Evolutionary conservation across 2,329 filamentous ascomycete species (phyloP), one percentile per base, ranked within the genome.

Genomic region (Immersiporthe knoxdaviesiana): DNA sequence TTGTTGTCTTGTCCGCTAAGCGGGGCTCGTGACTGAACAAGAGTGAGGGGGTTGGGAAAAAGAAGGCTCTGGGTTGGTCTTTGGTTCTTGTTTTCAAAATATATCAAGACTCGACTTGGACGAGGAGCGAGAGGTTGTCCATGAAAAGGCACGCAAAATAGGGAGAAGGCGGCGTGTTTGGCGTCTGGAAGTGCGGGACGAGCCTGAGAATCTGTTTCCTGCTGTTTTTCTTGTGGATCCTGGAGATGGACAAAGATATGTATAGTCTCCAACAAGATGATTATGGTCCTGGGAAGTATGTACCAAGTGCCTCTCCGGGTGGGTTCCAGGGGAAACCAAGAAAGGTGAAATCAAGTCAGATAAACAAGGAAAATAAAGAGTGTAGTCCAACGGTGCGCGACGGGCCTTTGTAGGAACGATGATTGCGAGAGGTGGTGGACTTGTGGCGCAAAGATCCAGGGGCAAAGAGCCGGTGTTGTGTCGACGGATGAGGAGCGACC

Each of bases 401-500:
- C 35, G 47, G 63, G 44, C 44, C 54, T 62, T 54, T 56, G 63
- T 56, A 63, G 37, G n/a, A 44, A 50, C 58, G 54, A 41, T 30
- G 58, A 27, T 50, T 11, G 27, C 47, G 11, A 14, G 56, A 50
- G n/a, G n/a, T n/a, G 35, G 6, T 27, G 54, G 21, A 16, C 44
- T 47, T 47, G 44, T 47, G 44, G 44, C 44, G 44, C 18, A 8
- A 47, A n/a, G 44, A 10, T 41, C 37, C 35, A 35, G 21, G 65
- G 63, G 21, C n/a, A n/a, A n/a, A 61, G 62, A 62, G 44, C 24
- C 64, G 32, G 44, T 39, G 27, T 58, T 58, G 54, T 62, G 61
- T 62, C 37, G 65, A 24, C 52, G 41, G 65, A 60, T 32, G 56
- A 65, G 44, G 65, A 62, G 65, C 27, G 56, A 68, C 52, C 61